Percentiles rank a stretch among this genome's conserved stretches.
Conservation (phyloP, 148 eudicot genomes). For the Vaccinium macrocarpon region DNA sequence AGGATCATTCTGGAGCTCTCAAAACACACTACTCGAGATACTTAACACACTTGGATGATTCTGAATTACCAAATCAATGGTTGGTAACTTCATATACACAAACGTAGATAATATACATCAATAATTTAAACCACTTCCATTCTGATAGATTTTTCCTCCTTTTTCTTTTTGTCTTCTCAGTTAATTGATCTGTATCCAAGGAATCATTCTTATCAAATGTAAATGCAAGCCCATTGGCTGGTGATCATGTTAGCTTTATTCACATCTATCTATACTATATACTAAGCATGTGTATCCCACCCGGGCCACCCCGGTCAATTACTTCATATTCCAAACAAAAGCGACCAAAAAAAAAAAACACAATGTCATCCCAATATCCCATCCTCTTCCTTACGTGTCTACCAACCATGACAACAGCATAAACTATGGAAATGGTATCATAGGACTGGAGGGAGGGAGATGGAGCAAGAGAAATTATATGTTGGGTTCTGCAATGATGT, state of each 20-base stretch:
- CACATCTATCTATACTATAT: too few species aligned
- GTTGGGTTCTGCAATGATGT: too few species aligned
- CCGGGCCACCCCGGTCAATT: too few species aligned
- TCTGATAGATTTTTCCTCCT: neutral
- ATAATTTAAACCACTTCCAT: neutral
- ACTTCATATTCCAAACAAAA: too few species aligned
- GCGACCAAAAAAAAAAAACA: too few species aligned
- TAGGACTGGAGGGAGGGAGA: too few species aligned
- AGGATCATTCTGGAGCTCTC: neutral
- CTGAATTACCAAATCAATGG: neutral
- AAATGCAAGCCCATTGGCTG: neutral
- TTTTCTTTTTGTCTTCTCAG: neutral
- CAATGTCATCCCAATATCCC: too few species aligned
- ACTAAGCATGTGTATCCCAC: too few species aligned
- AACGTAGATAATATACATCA: neutral
- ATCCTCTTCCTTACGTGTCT: too few species aligned
- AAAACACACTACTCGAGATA: neutral
- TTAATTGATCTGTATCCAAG: neutral
- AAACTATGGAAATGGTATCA: too few species aligned
- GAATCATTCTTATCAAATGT: neutral
- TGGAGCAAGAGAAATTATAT: too few species aligned
- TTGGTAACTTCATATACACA: neutral
- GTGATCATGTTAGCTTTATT: neutral
- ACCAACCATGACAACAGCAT: too few species aligned
- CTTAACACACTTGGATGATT: neutral